Percentiles rank a stretch among this genome's conserved stretches.
Conservation (phyloP, 2,329 filamentous ascomycete species). For the Calycina herbarum region DNA sequence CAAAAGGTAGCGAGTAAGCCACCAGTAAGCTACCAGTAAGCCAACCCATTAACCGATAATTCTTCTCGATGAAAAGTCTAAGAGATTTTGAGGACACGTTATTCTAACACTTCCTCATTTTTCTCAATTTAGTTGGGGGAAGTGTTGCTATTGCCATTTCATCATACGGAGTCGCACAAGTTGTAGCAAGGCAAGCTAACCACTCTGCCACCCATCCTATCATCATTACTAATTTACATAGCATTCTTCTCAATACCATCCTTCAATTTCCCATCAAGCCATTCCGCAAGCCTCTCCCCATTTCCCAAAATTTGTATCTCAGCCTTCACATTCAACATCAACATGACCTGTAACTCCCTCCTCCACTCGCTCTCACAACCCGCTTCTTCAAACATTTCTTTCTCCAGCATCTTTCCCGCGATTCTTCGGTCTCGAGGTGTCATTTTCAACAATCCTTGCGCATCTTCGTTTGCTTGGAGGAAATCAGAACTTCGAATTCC, state of each 20-base stretch:
- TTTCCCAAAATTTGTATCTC: slow-evolving; percentile 72
- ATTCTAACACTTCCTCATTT: too few relatives aligned
- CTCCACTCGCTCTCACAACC: slow-evolving; percentile 43
- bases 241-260: neutral
- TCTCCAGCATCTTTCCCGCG: slow-evolving; percentile 52
- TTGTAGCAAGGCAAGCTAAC: too few relatives aligned
- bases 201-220: too few relatives aligned
- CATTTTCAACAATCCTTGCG: slow-evolving; percentile 11
- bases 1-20: too few relatives aligned
- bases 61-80: too few relatives aligned
- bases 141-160: too few relatives aligned
- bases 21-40: too few relatives aligned
- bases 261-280: slow-evolving; percentile 34
- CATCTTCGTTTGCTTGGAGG: slow-evolving; percentile 12
- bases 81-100: too few relatives aligned
- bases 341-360: slow-evolving; percentile 68
- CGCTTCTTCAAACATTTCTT: slow-evolving; percentile 36
- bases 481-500: slow-evolving; percentile 48
- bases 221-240: neutral
- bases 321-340: slow-evolving; percentile 72
- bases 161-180: too few relatives aligned
- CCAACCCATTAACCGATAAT: too few relatives aligned
- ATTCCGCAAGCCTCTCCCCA: slow-evolving; percentile 27
- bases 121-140: too few relatives aligned
- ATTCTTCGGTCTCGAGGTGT: slow-evolving; percentile 51